Percentiles rank a stretch among this genome's conserved stretches.
phyloP scores from a whole-genome alignment of 2,329 filamentous ascomycete genomes.

The Ambrosiella cleistominuta region DNA sequence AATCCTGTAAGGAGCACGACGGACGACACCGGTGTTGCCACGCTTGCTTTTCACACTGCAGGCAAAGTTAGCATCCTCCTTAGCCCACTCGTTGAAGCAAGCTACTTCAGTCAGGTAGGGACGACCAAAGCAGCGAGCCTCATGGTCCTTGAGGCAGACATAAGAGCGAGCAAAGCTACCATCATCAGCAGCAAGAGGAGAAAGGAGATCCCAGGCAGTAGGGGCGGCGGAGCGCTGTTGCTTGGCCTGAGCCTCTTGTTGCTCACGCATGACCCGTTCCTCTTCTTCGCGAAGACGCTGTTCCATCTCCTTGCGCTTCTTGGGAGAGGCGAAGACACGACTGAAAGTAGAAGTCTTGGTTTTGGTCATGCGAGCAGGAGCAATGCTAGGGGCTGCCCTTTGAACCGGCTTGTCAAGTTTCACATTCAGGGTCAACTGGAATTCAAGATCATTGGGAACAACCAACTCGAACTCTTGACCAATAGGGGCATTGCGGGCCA shows the following conservation, averaged over 20 bases:
- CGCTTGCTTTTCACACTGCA: conserved; percentile 94
- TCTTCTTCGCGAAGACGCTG: conserved; percentile 68
- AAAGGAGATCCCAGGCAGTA: conserved; percentile 71
- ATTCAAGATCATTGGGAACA: conserved; percentile 93
- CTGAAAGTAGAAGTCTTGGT: conserved; percentile 79
- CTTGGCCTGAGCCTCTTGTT: conserved; percentile 46
- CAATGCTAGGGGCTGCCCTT: conserved; percentile 30
- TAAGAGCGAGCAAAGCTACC: conserved; percentile 92
- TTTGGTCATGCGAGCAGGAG: conserved; percentile 36
- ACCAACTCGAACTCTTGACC: conserved; percentile 97
- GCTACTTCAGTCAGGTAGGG: conserved; percentile 77
- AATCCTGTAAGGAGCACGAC: conserved; percentile 87
- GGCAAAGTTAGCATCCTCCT: conserved; percentile 59
- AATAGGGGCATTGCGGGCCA: conserved; percentile 81
- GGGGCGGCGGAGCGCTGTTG: conserved; percentile 46
- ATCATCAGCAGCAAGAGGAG: conserved; percentile 72
- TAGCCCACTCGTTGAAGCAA: conserved; percentile 97
- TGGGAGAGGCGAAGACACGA: conserved; percentile 80
- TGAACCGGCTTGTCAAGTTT: conserved; percentile 72
- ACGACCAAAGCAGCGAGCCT: conserved; percentile 71
- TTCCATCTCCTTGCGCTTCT: conserved; percentile 92
- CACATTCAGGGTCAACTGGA: conserved; percentile 90
- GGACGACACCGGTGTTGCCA: conserved; percentile 48
- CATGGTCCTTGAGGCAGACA: conserved; percentile 83
- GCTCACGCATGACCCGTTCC: conserved; percentile 47